Conservation (phyloP, 805 yeast species). For the Barnettozyma sp. region DNA sequence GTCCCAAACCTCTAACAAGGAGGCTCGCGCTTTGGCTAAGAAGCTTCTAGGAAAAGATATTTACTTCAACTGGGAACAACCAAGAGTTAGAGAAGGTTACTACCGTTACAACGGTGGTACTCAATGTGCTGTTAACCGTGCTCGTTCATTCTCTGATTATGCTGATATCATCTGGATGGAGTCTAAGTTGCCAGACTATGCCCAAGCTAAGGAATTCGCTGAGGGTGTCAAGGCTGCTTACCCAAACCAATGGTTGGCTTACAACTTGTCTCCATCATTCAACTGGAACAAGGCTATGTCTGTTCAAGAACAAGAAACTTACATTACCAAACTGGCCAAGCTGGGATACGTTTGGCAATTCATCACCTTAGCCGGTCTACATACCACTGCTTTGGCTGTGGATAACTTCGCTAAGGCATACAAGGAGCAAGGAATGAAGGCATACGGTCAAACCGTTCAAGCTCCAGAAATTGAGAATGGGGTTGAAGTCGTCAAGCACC, state of each 20-base stretch:
- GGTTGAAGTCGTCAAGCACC: conserved; percentile 53
- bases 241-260: conserved; percentile 52
- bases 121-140: conserved; percentile 64
- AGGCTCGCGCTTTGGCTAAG: conserved; percentile 71
- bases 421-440: conserved; percentile 49
- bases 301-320: conserved; percentile 40
- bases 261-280: conserved; percentile 54
- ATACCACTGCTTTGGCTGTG: conserved; percentile 44
- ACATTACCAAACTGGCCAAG: conserved; percentile 48
- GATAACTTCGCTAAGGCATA: conserved; percentile 46
- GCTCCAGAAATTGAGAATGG: conserved; percentile 36
- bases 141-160: conserved; percentile 48
- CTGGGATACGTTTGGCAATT: conserved; percentile 53
- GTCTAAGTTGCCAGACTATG: conserved; percentile 50
- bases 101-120: conserved; percentile 96
- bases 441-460: conserved; percentile 49
- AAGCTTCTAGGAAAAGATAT: conserved; percentile 74
- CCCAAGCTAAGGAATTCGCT: conserved; percentile 30
- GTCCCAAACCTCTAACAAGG: conserved; percentile 66
- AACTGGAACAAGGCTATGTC: conserved; percentile 58
- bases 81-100: conserved; percentile 95
- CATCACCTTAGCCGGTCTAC: conserved; percentile 55
- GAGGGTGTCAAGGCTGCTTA: conserved; percentile 36
- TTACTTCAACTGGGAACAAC: conserved; percentile 90
- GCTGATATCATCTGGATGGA: conserved; percentile 59